Base-by-base conservation (phyloP, 1,139 yeast genomes). In the Meyerozyma elateridarum region DNA sequence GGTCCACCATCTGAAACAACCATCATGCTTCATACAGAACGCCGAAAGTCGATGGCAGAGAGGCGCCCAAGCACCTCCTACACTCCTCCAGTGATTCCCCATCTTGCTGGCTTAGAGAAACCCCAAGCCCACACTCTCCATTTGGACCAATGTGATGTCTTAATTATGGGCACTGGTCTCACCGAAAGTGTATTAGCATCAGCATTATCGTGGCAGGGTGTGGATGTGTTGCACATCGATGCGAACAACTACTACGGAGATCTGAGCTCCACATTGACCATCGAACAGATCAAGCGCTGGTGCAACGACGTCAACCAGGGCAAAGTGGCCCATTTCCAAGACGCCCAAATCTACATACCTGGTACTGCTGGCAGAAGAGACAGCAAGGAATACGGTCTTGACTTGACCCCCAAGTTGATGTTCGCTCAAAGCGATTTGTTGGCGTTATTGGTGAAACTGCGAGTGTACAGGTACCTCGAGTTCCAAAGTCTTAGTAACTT, bases 181-280 rank as follows among this genome's bases (percentile, higher is more conserved):
- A 80, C 79, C 4, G 96, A 93, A 56, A 76, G 88, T 46, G 79
- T 93, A 9, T 62, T 89, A 35, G 96, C 97, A 0, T 95, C 97
- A 4, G 91, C 97, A 0, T 67, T 91, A 35, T 83, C 96, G 11
- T 91, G 98, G 97, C 96, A 87, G 49, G 97, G 97, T 9, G 80
- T 91, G 12, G 79, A 73, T 41, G 96, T 91, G 12, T 66, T 91
- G 34, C 98, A 91, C 54, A 76, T 91, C 29, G 98, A 91, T 54
- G 67, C 77, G 35, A 82, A 85, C 48, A 70, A 75, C 22, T 81
- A 84, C 54, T 91, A 91, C 50, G 99, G 98, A 8, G 97, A 88
- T 52, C 71, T 82, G 32, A 73, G 80, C 28, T 89, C 96, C 4
- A 84, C 96, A 9, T 61, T 91, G 37, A 83, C 95, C 15, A 76